These are phyloP conservation scores for Syncephalastrum racemosum DNA, from an alignment of 371 early-diverging fungal genomes.

Conservation along the genomic window DNA sequence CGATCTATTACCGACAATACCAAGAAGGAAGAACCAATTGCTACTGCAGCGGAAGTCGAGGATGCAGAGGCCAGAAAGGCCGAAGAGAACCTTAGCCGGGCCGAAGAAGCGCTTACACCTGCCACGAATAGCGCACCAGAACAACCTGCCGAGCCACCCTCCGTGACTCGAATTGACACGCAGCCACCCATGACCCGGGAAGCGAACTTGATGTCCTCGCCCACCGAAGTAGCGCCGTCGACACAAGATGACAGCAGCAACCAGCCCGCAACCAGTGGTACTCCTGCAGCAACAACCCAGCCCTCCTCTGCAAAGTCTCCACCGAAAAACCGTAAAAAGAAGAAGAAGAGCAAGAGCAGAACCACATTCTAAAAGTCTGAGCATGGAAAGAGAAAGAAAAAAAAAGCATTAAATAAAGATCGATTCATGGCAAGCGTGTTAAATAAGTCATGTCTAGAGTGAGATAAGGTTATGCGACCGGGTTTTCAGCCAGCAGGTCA, in stretches of 20 bases:
- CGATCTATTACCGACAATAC: too few species aligned
- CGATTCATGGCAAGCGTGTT: too few species aligned
- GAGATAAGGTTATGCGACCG: too few species aligned
- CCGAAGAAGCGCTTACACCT: neutral
- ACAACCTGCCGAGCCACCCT: neutral
- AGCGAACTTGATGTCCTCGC: slow-evolving; percentile 7
- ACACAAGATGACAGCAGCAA: neutral
- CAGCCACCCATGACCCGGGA: too few species aligned
- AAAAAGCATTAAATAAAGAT: neutral
- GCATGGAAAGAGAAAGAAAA: neutral
- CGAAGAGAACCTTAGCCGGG: neutral
- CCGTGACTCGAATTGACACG: too few species aligned
- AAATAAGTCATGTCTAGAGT: too few species aligned
- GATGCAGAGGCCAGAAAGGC: neutral
- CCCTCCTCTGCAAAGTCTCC: neutral
- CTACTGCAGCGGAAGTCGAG: neutral
- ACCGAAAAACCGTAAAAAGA: slow-evolving; percentile 9
- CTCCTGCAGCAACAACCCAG: neutral
- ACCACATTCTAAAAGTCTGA: slow-evolving; percentile 3
- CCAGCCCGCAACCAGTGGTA: neutral
- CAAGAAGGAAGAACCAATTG: neutral
- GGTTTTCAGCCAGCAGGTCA: slow-evolving; percentile 28
- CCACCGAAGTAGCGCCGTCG: slow-evolving; percentile 10
- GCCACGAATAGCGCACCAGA: neutral
- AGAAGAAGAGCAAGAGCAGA: slow-evolving; percentile 15